Percentiles rank a stretch among this genome's conserved stretches.
These are phyloP conservation scores for Cucumis melo DNA, from an alignment of 306 rosid genomes.

Conservation along the genomic window DNA sequence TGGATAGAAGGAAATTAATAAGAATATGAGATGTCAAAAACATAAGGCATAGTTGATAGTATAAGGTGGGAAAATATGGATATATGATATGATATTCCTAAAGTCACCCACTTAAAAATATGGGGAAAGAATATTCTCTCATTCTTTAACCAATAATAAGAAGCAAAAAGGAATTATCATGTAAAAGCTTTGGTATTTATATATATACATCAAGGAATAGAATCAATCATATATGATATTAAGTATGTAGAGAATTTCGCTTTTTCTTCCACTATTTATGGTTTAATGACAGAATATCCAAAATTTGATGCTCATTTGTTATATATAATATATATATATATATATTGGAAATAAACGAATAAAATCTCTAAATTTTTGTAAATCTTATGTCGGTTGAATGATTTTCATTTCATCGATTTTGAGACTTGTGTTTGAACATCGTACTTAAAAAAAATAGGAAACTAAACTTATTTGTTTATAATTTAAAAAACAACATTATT, in stretches of 20 bases:
- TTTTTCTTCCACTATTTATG: background rate
- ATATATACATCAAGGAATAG: background rate
- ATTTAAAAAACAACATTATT: too few species aligned
- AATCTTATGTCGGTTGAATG: too few species aligned
- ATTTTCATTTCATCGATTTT: too few species aligned
- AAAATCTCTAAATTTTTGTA: too few species aligned
- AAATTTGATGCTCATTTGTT: background rate
- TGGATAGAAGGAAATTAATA: background rate
- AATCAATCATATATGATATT: background rate
- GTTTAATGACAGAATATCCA: background rate
- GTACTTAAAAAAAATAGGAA: too few species aligned
- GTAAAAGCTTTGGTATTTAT: background rate
- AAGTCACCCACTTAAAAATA: background rate
- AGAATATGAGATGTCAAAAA: background rate
- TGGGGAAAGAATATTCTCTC: background rate
- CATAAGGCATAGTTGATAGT: background rate
- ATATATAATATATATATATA: too few species aligned
- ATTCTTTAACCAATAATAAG: background rate
- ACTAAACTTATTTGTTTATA: background rate
- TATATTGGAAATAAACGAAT: too few species aligned
- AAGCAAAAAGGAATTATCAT: background rate
- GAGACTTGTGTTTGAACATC: too few species aligned
- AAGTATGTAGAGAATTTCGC: background rate
- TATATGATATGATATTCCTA: background rate
- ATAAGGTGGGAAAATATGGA: background rate